Evolutionary conservation across 2,329 filamentous ascomycete species (phyloP), one percentile per base, ranked within the genome.

Genomic region (Pseudopyrenochaeta lycopersici): DNA sequence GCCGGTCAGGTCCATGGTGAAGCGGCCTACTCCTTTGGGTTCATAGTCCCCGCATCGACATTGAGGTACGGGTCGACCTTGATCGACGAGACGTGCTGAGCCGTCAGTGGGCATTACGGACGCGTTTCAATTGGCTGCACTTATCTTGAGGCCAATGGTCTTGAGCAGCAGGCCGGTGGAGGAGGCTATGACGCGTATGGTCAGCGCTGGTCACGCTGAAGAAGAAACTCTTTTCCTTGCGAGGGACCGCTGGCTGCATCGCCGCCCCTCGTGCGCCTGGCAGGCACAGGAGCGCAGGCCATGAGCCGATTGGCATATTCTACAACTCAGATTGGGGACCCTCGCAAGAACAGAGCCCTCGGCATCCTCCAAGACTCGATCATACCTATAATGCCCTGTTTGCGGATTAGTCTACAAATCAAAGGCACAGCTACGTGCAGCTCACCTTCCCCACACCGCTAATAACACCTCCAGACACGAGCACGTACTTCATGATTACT

Each of bases 51-150:
- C n/a, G 89, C 88, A 81, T 91, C 88, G 73, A 90, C 84, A 76
- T 90, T 90, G 79, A 91, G 85, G 75, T 91, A 91, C 2, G 88
- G 88, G 71, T 90, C 87, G 72, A 90, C 83, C 77, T 89, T 89
- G 80, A 88, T 89, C 32, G 84, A 84, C 41, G 86, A 85, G 67
- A 88, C 86, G 81, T 85, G 69, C 71, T 67, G 55, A 60, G 53
- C 48, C 56, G 74, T 79, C 64, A 78, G 75, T 60, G 62, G 46
- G 52, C 31, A 49, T 42, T 30, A 48, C 30, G 23, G 43, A 27
- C 46, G 40, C 58, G 59, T 52, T 58, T 57, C 50, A 50, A 42
- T 31, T 30, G 44, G 63, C 57, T 58, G 49, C 65, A 82, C 84
- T 81, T 86, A 91, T 89, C 79, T 90, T 92, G 54, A 94, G 82